phyloP scores from a whole-genome alignment of 2,329 filamentous ascomycete genomes.

The Colletotrichum sansevieriae region DNA sequence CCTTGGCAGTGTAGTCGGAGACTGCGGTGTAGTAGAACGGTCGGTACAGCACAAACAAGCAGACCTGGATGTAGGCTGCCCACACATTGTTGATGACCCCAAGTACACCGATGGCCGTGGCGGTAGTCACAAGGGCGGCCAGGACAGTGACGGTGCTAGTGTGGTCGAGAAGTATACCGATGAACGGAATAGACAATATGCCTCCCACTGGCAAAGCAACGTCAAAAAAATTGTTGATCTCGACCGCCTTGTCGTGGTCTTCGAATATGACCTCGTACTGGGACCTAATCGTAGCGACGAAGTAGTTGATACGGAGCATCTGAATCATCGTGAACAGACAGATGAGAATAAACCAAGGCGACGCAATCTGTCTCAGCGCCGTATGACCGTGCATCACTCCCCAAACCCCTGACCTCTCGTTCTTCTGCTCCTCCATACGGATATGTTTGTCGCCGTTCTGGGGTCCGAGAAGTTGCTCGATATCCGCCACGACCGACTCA shows the following conservation, averaged over 20 bases:
- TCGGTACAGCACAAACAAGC: slow-evolving; percentile 85
- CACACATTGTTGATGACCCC: slow-evolving; percentile 78
- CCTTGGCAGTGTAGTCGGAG: slow-evolving; percentile 90
- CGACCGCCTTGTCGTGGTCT: slow-evolving; percentile 70
- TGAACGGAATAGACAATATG: slow-evolving; percentile 87
- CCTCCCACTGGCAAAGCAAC: slow-evolving; percentile 83
- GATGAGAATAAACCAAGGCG: slow-evolving; percentile 88
- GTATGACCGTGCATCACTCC: slow-evolving; percentile 83
- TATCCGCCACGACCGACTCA: slow-evolving; percentile 75
- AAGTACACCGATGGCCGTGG: slow-evolving; percentile 81
- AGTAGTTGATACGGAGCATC: slow-evolving; percentile 91
- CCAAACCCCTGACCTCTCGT: slow-evolving; percentile 83
- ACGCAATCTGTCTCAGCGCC: slow-evolving; percentile 79
- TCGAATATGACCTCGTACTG: slow-evolving; percentile 85
- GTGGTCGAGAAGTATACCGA: slow-evolving; percentile 83
- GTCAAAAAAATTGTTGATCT: slow-evolving; percentile 89
- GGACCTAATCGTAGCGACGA: slow-evolving; percentile 85
- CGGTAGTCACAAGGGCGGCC: slow-evolving; percentile 74
- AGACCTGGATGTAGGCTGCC: slow-evolving; percentile 81
- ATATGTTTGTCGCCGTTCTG: slow-evolving; percentile 72
- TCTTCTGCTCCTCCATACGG: slow-evolving; percentile 76
- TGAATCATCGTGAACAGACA: slow-evolving; percentile 83
- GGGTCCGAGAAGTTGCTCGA: slow-evolving; percentile 79
- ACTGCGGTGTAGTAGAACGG: slow-evolving; percentile 94
- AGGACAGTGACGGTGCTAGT: slow-evolving; percentile 80